phyloP scores from a whole-genome alignment of 1,284 basidiomycete species.

The Ceratobasidium sp. region DNA sequence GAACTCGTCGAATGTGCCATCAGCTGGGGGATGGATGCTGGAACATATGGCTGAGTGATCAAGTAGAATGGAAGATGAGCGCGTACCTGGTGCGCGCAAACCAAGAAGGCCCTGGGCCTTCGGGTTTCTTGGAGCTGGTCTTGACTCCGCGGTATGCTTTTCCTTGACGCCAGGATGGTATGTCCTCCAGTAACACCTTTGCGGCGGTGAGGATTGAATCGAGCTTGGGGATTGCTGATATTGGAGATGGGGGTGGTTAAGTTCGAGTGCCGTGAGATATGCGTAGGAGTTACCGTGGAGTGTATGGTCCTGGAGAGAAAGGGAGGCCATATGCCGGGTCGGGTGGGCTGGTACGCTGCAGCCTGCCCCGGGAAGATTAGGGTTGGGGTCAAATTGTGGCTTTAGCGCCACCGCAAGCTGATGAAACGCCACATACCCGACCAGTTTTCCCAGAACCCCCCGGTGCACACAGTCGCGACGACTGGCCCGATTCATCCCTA shows the following conservation, averaged over 20 bases:
- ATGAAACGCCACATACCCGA: too few relatives aligned
- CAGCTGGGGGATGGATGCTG: slow-evolving; percentile 3
- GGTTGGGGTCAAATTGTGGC: too few relatives aligned
- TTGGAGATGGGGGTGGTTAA: background rate
- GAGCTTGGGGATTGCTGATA: slow-evolving; percentile 24
- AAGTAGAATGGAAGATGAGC: background rate
- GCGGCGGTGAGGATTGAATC: slow-evolving; percentile 4
- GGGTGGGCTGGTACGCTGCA: too few relatives aligned
- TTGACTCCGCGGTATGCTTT: slow-evolving; percentile 1
- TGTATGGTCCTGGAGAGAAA: too few relatives aligned
- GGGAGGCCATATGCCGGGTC: too few relatives aligned
- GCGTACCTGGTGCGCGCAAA: slow-evolving; percentile 12
- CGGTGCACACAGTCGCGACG: too few relatives aligned
- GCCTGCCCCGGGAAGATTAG: too few relatives aligned
- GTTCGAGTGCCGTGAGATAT: background rate
- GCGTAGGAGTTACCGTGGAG: background rate
- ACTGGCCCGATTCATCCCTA: too few relatives aligned
- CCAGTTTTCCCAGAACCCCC: too few relatives aligned
- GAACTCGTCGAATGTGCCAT: slow-evolving; percentile 26
- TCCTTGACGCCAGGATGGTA: slow-evolving; percentile 17
- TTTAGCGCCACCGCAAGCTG: too few relatives aligned
- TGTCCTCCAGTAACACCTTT: background rate
- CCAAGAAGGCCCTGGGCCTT: background rate
- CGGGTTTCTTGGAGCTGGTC: slow-evolving; percentile 1
- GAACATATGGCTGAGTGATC: background rate